Evolutionary conservation across 495 filamentous ascomycete genomes (phyloP), one percentile per base, ranked within the genome.

Genomic region (Xylaria acuta): DNA sequence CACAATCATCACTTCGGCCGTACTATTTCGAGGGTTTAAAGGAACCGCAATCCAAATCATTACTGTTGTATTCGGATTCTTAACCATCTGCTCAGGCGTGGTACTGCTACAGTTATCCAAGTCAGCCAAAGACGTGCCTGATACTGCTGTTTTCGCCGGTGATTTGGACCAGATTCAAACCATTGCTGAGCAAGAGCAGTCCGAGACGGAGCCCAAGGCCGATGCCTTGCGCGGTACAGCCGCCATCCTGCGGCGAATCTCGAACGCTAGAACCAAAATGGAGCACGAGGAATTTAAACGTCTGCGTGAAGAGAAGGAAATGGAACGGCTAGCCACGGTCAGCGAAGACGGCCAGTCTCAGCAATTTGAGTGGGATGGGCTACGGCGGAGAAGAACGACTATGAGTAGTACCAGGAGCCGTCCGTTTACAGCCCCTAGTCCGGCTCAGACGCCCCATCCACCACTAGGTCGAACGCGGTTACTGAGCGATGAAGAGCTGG

Each of bases 81-180:
- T 99, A 54, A 92, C 93, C 72, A 99, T 99, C 66, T 99, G 96
- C 82, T 84, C 93, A 14, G 96, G 96, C 58, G 97, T 98, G n/a
- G 90, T 99, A n/a, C 83, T 99, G 6, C 84, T 99, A 6, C 96
- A 99, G 76, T 87, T 99, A n/a, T 97, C 96, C 64, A 99, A 98
- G 78, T 97, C 95, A 6, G 92, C 96, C 73, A 99, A 99, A 78
- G 94, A 99, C 73, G 95, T 99, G 0, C 96, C 96, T 16, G 96
- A 99, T 77, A 85, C 95, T 0, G 94, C 94, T 53, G 91, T 99
- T 36, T 97, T 99, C 83, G 90, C 92, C 58, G 97, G 95, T 62
- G 95, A 98, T 75, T 85, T 99, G 62, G 92, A 98, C 76, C 96
- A 99, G 83, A 90, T 99, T 47, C 93, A 94, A 5, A 97, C 94